Conservation (phyloP, 2,329 filamentous ascomycete genomes). For the Neurospora crassa region DNA sequence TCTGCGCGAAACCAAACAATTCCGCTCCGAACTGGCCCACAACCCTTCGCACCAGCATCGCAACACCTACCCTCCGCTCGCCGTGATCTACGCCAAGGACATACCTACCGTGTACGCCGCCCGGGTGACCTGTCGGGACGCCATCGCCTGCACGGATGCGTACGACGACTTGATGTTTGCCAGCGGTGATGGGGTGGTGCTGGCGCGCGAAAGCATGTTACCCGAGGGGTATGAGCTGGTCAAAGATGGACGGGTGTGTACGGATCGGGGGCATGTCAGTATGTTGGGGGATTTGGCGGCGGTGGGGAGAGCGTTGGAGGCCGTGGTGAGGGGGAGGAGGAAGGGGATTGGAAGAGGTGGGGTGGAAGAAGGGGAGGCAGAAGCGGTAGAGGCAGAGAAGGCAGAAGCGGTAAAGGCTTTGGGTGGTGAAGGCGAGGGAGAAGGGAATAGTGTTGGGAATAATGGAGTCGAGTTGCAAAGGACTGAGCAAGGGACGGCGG, state of each 20-base stretch:
- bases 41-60: constrained; percentile 43
- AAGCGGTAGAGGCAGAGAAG: background rate
- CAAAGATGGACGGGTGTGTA: constrained; percentile 64
- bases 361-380: background rate
- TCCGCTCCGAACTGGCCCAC: constrained; percentile 67
- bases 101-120: constrained; percentile 80
- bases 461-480: background rate
- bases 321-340: constrained; percentile 54
- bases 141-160: constrained; percentile 64
- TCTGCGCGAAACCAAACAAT: constrained; percentile 59
- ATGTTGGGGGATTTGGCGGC: constrained; percentile 77
- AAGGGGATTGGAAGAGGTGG: constrained; percentile 62
- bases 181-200: constrained; percentile 79
- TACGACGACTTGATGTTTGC: constrained; percentile 85
- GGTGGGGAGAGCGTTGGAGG: constrained; percentile 64
- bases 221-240: constrained; percentile 70
- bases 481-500: background rate
- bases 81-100: constrained; percentile 77
- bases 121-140: constrained; percentile 61
- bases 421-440: background rate
- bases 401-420: background rate
- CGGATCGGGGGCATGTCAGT: constrained; percentile 79
- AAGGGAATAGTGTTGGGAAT: background rate
- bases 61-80: constrained; percentile 76
- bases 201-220: constrained; percentile 61